Evolutionary conservation across 2,329 filamentous ascomycete genomes (phyloP), one percentile per base, ranked within the genome.

Genomic region (Zasmidium cellare): DNA sequence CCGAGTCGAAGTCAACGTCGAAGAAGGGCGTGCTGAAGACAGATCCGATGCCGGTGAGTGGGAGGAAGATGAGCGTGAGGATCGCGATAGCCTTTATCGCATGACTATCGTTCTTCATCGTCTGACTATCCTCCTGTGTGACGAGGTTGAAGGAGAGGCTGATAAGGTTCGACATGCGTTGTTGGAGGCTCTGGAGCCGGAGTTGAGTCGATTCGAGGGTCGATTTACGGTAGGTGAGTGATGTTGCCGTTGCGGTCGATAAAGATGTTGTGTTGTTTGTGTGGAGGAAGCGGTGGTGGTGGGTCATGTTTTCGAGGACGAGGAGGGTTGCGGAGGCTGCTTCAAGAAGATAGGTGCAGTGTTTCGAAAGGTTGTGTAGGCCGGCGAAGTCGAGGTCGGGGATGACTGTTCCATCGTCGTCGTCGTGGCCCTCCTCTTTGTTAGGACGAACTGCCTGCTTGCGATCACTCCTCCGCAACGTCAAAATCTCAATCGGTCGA

Each of bases 21-120:
- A 63, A 60, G 35, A 60, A 60, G 1, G 60, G 57, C 12, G 58
- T 63, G 24, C 50, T 55, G 46, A 63, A 60, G 22, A 63, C 28
- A 11, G 57, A 60, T 6, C 51, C 50, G 35, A 60, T 55, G 16
- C 53, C 53, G 2, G 58, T 60, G 9, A 55, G 31, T 9, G 58
- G 58, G 14, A 77, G 66, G 61, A 77, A 77, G 9, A 74, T 57
- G 12, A 77, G 59, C 0, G 75, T 76, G 48, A 73, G 66, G 9
- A 75, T 60, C 0, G 75, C 75, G 18, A 77, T 75, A 0, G 71
- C 71, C 52, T 75, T 75, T 74, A 77, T 76, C 9, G 71, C 72
- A 19, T 68, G 65, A 44, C 66, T 72, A 56, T 76, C 74, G 3
- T 64, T 64, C 50, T 72, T 67, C 64, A 76, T 69, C 2, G 71